Base-by-base conservation (phyloP, 805 yeast genomes). In the Kazachstania bromeliacearum region DNA sequence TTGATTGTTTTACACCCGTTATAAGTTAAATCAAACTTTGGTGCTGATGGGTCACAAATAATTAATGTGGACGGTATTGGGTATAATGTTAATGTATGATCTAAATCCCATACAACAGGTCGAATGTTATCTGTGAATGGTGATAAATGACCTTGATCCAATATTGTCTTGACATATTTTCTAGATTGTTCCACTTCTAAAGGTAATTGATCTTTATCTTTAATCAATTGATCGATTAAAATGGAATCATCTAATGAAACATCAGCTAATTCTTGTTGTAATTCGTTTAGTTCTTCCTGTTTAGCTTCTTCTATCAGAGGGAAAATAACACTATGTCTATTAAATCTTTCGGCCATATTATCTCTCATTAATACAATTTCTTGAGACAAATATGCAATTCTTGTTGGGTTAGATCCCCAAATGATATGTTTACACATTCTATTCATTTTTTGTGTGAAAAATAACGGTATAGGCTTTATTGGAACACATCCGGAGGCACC, bases 61-160 rank as follows among this genome's bases (percentile, higher is more conserved):
- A 85, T 61, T 23, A 71, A 40, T 2, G 67, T 65, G 4, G 78
- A 71, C 0, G 98, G 98, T 30, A 87, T 61, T 1, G 96, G 97
- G 31, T 79, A 72, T 35, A 92, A 55, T 16, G 79, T 67, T 42
- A 89, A 63, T 4, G 75, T 62, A 45, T 77, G 77, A 52, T 85
- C 94, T 48, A 72, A 71, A 40, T 77, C 78, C 65, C 94, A 73
- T 15, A 73, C 63, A 1, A 84, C 66, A 0, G 94, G 82, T 41
- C 84, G 70, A 19, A 73, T 60, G 16, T 66, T 59, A 14, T 65
- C 58, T 2, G 76, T 62, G 51, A 88, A 85, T 9, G 98, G 98
- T 22, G 92, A 81, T 31, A 92, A 56, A 51, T 76, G 81, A 1
- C 92, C 92, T 59, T 92, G 99, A 51, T 85, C 95, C 9, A 92